Base-by-base conservation (phyloP, 2,329 filamentous ascomycete genomes). In the Paramyrothecium roridum region DNA sequence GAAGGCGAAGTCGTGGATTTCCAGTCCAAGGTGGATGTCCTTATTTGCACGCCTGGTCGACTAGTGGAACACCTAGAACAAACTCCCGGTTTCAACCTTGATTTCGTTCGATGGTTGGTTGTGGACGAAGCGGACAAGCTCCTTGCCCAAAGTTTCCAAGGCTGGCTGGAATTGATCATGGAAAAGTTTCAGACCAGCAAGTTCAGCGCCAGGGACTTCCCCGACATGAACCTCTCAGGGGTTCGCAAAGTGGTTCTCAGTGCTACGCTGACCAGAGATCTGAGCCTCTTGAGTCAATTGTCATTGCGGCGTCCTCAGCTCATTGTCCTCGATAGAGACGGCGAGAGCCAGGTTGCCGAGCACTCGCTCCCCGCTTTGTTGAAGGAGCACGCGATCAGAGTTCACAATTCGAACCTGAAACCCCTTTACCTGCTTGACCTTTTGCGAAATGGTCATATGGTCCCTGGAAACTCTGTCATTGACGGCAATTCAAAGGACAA, bases 71-170 rank as follows among this genome's bases (percentile, higher is more conserved):
- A 98, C 70, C 81, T 97, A 52, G 87, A 88, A 59, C 86, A 87
- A 57, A 98, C 93, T 0, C 84, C 85, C 3, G 92, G 91, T 0
- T 97, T 98, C 69, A 84, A 80, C 0, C 78, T 98, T 21, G 83
- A 89, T 55, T 81, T 89, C 67, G 78, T 97, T 4, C 84, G 90
- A 57, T 98, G 93, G 92, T 79, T 98, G 0, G 84, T 97, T 3
- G 89, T 97, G 48, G 93, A 98, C 65, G 93, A 98, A 73, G 95
- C 93, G 12, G 93, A 98, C 71, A 91, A 95, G 67, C 77, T 98
- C 13, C 81, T 98, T 7, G 89, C 93, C 47, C 91, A 98, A 70
- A 93, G 89, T 65, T 97, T 95, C 71, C 93, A 97, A 68, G 89
- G 93, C 65, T 97, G 93, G 93, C 78, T 96, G 3, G 84, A 86